Evolutionary conservation across 164 flowering plant genomes (phyloP).

Genomic region (Umbellularia californica): DNA sequence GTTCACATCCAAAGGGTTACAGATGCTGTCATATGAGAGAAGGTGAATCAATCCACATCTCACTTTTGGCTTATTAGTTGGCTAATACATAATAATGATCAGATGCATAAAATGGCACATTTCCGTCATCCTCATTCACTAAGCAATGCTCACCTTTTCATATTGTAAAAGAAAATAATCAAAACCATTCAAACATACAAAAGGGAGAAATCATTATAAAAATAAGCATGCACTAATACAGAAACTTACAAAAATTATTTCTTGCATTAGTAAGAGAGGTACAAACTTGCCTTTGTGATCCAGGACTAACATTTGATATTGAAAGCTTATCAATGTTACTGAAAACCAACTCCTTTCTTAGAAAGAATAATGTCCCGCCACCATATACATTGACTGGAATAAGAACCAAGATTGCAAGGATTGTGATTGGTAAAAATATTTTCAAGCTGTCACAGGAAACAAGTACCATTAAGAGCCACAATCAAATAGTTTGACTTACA

Average conservation of each 20-base stretch:
- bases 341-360: conserved; percentile 59
- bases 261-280: conserved; percentile 1
- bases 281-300: conserved; percentile 58
- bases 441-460: conserved; percentile 55
- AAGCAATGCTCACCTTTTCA: not conserved
- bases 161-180: not conserved
- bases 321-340: conserved; percentile 94
- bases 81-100: not conserved
- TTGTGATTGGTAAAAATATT: conserved; percentile 71
- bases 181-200: not conserved
- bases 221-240: not conserved
- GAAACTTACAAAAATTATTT: not conserved
- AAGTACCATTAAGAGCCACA: not conserved
- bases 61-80: too few species aligned
- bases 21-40: too few species aligned
- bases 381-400: conserved; percentile 83
- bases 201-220: not conserved
- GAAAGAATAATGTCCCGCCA: conserved; percentile 51
- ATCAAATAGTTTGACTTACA: not conserved
- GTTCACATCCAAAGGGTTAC: too few species aligned
- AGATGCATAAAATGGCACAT: not conserved
- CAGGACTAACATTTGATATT: conserved; percentile 79
- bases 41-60: too few species aligned
- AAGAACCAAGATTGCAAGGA: conserved; percentile 68
- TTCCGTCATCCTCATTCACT: not conserved